Conservation (phyloP, 306 rosid species). For the Corylus heterophylla region DNA sequence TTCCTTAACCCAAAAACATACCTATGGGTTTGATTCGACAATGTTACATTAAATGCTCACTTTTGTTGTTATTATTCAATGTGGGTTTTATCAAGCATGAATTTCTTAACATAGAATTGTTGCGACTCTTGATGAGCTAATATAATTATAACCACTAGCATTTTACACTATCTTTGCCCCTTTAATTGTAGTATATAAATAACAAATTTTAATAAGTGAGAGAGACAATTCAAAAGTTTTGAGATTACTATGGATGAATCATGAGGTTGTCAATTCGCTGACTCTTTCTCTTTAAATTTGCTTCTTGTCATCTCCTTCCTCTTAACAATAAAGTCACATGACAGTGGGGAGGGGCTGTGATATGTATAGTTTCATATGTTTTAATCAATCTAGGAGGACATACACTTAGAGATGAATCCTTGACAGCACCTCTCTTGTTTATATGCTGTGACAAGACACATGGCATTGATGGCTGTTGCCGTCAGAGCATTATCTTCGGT, state of each 20-base stretch:
- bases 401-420: not conserved
- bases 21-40: too few species aligned
- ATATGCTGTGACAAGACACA: too few species aligned
- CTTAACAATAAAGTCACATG: not conserved
- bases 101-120: too few species aligned
- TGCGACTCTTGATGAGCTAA: too few species aligned
- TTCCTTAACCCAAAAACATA: too few species aligned
- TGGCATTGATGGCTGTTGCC: too few species aligned
- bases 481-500: not conserved
- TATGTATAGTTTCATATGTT: not conserved
- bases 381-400: not conserved
- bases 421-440: not conserved
- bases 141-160: not conserved
- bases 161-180: not conserved
- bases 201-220: too few species aligned
- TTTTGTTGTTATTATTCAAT: too few species aligned
- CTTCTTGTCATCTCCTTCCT: not conserved
- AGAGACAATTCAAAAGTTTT: too few species aligned
- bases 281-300: not conserved
- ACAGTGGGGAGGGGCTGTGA: not conserved
- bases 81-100: too few species aligned
- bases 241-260: not conserved
- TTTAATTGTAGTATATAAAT: too few species aligned
- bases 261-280: constrained; percentile 12
- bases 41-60: too few species aligned